phyloP scores from a whole-genome alignment of 371 early-diverging fungal genomes.

The Zychaea mexicana region DNA sequence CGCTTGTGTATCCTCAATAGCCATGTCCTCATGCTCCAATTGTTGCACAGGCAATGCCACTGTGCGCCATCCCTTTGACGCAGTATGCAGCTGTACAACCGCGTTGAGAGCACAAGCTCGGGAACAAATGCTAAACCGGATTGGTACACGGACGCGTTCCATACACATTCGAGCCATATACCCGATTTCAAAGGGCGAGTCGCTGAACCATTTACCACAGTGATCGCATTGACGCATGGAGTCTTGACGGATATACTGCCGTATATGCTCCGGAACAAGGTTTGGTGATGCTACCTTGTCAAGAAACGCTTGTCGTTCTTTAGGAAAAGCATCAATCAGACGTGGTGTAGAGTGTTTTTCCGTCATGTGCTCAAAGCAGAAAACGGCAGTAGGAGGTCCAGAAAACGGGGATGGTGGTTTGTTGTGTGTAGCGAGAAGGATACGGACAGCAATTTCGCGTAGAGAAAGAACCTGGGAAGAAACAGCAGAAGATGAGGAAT shows the following conservation, averaged over 20 bases:
- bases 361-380: neutral
- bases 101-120: conserved; percentile 22
- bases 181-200: conserved; percentile 28
- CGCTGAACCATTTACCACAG: conserved; percentile 30
- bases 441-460: conserved; percentile 10
- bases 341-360: neutral
- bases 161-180: conserved; percentile 30
- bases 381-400: neutral
- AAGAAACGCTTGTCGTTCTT: conserved; percentile 7
- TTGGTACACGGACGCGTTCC: conserved; percentile 27
- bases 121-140: conserved; percentile 37
- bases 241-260: neutral
- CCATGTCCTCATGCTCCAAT: neutral
- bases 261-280: neutral
- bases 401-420: neutral
- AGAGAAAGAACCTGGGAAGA: neutral
- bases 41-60: neutral
- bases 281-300: neutral
- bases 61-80: conserved; percentile 20
- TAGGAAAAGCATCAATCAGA: conserved; percentile 5
- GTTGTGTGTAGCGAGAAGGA: neutral
- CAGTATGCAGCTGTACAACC: conserved; percentile 13
- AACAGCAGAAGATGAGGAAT: too few relatives aligned
- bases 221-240: conserved; percentile 30
- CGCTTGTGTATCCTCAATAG: neutral